These are phyloP conservation scores for Suhomyces atakaporum DNA, from an alignment of 1,139 yeast genomes.

Conservation along the genomic window DNA sequence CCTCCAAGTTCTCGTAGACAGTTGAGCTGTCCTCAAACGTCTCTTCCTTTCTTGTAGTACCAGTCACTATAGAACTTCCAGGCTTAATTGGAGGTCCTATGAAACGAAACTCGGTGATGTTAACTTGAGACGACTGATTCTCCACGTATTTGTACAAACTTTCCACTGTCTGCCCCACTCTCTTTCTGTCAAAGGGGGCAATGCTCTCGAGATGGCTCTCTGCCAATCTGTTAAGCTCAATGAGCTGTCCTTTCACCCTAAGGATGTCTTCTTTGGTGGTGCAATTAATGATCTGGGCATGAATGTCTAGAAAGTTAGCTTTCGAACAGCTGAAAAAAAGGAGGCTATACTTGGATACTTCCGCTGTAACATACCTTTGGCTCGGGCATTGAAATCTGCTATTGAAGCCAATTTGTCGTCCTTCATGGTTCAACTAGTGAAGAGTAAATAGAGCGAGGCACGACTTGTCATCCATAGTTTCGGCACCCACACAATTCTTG, in stretches of 20 bases:
- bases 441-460: background rate
- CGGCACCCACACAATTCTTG: no score
- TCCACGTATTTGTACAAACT: slow-evolving; percentile 23
- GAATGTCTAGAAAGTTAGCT: slow-evolving; percentile 12
- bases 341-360: background rate
- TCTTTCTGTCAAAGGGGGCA: slow-evolving; percentile 20
- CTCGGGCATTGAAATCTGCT: background rate
- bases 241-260: slow-evolving; percentile 5
- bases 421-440: background rate
- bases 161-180: slow-evolving; percentile 18
- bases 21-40: background rate
- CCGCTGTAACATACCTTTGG: slow-evolving; percentile 3
- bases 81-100: slow-evolving; percentile 28
- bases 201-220: slow-evolving; percentile 8
- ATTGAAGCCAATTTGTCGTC: background rate
- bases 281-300: slow-evolving; percentile 10
- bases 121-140: slow-evolving; percentile 19
- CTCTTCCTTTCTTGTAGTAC: background rate
- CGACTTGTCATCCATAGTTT: no score
- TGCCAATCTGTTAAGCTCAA: slow-evolving; percentile 11
- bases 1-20: slow-evolving; percentile 3
- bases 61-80: background rate
- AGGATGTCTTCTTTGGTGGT: slow-evolving; percentile 8
- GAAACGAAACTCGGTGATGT: slow-evolving; percentile 24
- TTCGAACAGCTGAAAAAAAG: background rate